Evolutionary conservation across 208 protist species (phyloP).

Genomic region (Leishmania major): DNA sequence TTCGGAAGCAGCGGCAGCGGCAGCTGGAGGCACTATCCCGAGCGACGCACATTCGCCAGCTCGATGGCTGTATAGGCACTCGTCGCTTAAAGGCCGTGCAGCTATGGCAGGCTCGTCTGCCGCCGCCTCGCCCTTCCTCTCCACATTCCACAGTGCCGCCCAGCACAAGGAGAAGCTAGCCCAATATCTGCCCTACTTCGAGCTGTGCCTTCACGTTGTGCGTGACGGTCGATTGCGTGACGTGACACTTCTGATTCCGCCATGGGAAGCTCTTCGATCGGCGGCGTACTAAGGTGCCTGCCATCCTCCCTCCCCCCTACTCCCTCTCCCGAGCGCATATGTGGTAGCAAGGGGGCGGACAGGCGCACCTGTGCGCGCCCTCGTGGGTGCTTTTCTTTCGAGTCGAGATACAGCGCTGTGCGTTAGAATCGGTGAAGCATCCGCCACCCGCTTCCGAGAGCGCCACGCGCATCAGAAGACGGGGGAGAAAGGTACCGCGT

Average conservation of each 20-base stretch:
- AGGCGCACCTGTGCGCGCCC: not conserved
- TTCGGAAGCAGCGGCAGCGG: constrained; percentile 8
- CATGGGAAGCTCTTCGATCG: constrained; percentile 17
- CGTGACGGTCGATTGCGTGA: constrained; percentile 28
- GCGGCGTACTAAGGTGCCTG: not conserved
- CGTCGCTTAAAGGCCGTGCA: not conserved
- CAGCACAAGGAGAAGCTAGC: constrained; percentile 21
- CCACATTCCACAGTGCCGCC: not conserved
- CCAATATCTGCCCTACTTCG: constrained; percentile 26
- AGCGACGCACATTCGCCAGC: not conserved
- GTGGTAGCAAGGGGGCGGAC: not conserved
- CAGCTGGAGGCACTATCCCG: not conserved
- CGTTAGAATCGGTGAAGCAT: not conserved
- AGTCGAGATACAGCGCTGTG: not conserved
- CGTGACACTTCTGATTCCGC: constrained; percentile 25
- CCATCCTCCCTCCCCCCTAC: not conserved
- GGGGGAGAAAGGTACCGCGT: not conserved
- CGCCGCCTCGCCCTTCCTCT: not conserved
- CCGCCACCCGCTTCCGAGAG: not conserved
- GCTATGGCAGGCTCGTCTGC: not conserved
- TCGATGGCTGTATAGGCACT: not conserved
- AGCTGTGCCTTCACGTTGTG: constrained; percentile 27
- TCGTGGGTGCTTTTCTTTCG: not conserved
- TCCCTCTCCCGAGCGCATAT: not conserved
- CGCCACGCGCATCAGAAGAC: not conserved